These are phyloP conservation scores for Penicillium pancosmium DNA, from an alignment of 495 filamentous ascomycete species.

Conservation along the genomic window DNA sequence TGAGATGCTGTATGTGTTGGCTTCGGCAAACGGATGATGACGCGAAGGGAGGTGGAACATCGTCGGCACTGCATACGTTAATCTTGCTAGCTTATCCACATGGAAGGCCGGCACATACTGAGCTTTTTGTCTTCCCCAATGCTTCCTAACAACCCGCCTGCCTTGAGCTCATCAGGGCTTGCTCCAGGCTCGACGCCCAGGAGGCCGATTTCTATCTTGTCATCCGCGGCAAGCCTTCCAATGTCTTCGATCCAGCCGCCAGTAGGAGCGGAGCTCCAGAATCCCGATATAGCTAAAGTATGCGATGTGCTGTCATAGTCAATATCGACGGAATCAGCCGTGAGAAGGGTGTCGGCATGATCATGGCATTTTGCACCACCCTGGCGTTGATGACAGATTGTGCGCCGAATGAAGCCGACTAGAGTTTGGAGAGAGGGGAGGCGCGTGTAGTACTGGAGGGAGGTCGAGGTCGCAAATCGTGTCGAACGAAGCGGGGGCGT, in stretches of 20 bases:
- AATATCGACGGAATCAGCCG: slow-evolving; percentile 70
- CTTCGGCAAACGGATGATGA: slow-evolving; percentile 63
- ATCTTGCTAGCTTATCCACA: not conserved
- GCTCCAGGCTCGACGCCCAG: slow-evolving; percentile 65
- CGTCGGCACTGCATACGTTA: slow-evolving; percentile 57
- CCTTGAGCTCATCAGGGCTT: slow-evolving; percentile 70
- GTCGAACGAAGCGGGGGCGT: slow-evolving; percentile 60
- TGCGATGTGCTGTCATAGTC: slow-evolving; percentile 75
- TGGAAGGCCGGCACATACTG: slow-evolving; percentile 49
- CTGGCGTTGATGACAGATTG: slow-evolving; percentile 52
- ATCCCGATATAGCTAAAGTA: slow-evolving; percentile 61
- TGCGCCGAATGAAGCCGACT: slow-evolving; percentile 56
- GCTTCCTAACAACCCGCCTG: slow-evolving; percentile 79
- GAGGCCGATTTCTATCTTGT: slow-evolving; percentile 80
- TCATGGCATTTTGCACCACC: slow-evolving; percentile 34
- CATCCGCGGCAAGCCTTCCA: slow-evolving; percentile 33
- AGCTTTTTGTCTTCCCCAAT: slow-evolving; percentile 72
- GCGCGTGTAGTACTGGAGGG: slow-evolving; percentile 68
- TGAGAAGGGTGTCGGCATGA: slow-evolving; percentile 38
- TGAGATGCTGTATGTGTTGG: slow-evolving; percentile 45
- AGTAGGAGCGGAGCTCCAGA: slow-evolving; percentile 55
- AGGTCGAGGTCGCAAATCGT: slow-evolving; percentile 65
- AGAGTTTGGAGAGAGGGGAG: slow-evolving; percentile 60
- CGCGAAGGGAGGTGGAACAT: slow-evolving; percentile 90
- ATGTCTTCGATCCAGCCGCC: slow-evolving; percentile 55